phyloP scores from a whole-genome alignment of 2,329 filamentous ascomycete species.

The Phyllosticta citrichinensis region DNA sequence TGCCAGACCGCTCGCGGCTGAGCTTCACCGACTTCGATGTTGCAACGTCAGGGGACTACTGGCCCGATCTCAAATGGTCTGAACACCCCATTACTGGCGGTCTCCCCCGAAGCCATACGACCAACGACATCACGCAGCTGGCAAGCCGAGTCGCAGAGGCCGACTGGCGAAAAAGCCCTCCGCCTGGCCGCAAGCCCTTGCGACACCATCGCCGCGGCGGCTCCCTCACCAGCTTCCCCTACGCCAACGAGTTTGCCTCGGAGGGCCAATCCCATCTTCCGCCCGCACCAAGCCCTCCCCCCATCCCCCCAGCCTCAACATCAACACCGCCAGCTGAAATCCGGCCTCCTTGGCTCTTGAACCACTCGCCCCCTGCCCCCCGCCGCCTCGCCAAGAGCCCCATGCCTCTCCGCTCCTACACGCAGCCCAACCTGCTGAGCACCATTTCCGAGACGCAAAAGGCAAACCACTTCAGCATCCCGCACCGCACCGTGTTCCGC shows the following conservation, averaged over 20 bases:
- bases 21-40: not conserved
- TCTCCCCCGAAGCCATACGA: constrained; percentile 4
- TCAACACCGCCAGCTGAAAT: not conserved
- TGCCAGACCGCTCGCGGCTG: not conserved
- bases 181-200: not conserved
- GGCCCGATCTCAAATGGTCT: not conserved
- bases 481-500: constrained; percentile 1
- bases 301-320: not conserved
- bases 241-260: not conserved
- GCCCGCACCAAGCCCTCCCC: not conserved
- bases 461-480: not conserved
- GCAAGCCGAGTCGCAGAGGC: not conserved
- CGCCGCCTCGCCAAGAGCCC: not conserved
- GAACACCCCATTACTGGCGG: not conserved
- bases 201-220: not conserved
- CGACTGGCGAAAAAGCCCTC: not conserved
- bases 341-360: not conserved
- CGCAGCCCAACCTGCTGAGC: constrained; percentile 5
- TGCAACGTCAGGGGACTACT: not conserved
- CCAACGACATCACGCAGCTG: constrained; percentile 1
- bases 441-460: not conserved
- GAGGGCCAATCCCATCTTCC: not conserved
- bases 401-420: not conserved
- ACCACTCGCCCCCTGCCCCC: not conserved
- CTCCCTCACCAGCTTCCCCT: not conserved